phyloP scores from a whole-genome alignment of 257 asterid genomes.

The Solanum chiquidenum region DNA sequence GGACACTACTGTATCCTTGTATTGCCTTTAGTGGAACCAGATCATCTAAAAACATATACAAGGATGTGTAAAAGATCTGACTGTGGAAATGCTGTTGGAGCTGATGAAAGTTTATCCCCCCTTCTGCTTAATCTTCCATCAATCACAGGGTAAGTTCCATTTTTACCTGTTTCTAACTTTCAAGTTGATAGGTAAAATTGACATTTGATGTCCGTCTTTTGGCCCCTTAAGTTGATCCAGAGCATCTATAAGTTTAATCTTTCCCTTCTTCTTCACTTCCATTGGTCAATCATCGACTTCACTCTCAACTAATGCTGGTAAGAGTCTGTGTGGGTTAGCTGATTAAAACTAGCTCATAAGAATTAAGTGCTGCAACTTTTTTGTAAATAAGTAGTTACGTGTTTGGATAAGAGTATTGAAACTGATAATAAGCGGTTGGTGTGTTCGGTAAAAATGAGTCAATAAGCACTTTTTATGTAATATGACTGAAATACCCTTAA shows the following conservation, averaged over 20 bases:
- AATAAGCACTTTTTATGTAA: not conserved
- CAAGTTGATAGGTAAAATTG: not conserved
- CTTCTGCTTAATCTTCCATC: constrained; percentile 81
- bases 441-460: not conserved
- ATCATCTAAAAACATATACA: constrained; percentile 59
- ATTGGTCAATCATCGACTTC: not conserved
- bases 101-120: constrained; percentile 61
- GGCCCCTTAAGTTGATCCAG: not conserved
- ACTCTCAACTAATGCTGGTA: not conserved
- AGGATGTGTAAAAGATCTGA: constrained; percentile 59
- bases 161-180: not conserved
- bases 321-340: not conserved
- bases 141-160: constrained; percentile 90
- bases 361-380: not conserved
- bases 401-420: not conserved
- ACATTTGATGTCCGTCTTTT: not conserved
- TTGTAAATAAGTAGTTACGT: not conserved
- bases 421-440: not conserved
- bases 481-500: not conserved
- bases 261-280: not conserved
- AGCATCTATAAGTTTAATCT: not conserved
- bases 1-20: constrained; percentile 60
- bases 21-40: constrained; percentile 80
- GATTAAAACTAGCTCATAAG: not conserved
- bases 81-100: constrained; percentile 73